phyloP scores from a whole-genome alignment of 306 rosid genomes.

The Alnus glutinosa region DNA sequence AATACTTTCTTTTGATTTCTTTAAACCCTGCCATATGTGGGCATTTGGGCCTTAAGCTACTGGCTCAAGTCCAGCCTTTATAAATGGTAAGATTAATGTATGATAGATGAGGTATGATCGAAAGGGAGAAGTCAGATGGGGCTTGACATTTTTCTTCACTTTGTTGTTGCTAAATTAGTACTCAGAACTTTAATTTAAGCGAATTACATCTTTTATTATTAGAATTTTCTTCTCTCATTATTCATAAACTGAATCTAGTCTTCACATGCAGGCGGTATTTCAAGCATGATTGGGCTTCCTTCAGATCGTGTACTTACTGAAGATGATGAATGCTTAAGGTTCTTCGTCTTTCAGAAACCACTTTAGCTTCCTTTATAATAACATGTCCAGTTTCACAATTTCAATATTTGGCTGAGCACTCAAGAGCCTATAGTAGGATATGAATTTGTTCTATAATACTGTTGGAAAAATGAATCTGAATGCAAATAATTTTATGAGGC shows the following conservation, averaged over 20 bases:
- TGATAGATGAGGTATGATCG: not conserved
- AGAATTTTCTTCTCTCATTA: not conserved
- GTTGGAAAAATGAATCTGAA: not conserved
- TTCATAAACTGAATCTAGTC: conserved; percentile 25
- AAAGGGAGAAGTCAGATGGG: not conserved
- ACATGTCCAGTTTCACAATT: not conserved
- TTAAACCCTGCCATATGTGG: not conserved
- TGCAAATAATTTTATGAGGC: not conserved
- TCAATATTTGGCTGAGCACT: conserved; percentile 23
- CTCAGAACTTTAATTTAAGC: not conserved
- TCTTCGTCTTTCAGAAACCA: conserved; percentile 28
- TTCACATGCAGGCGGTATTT: conserved; percentile 65
- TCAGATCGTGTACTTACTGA: conserved; percentile 88
- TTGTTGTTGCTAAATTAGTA: not conserved
- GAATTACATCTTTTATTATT: not conserved
- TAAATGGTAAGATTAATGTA: not conserved
- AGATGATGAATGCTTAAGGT: conserved; percentile 92
- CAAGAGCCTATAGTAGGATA: not conserved
- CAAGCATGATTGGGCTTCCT: conserved; percentile 90
- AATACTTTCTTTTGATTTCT: not conserved
- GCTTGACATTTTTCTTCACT: not conserved
- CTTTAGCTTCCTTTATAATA: conserved; percentile 22
- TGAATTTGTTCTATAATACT: not conserved
- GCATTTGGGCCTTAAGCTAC: not conserved
- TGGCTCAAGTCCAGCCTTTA: not conserved